phyloP scores from a whole-genome alignment of 371 early-diverging fungal species.

The Mucor irregularis region DNA sequence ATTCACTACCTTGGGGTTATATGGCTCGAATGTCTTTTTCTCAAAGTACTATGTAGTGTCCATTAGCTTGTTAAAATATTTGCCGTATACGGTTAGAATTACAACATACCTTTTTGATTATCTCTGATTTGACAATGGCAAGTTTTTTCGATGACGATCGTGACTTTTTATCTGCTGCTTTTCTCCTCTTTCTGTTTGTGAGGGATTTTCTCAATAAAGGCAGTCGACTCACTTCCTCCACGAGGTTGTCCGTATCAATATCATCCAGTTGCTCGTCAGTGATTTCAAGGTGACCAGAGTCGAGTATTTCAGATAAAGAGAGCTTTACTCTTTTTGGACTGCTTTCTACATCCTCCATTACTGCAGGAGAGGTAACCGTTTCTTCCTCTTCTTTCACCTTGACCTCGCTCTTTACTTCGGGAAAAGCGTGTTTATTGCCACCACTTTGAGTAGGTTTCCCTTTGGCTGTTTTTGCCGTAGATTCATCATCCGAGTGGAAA shows the following conservation, averaged over 20 bases:
- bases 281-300: no score
- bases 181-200: constrained; percentile 1
- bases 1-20: constrained; percentile 44
- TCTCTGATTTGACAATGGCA: background rate
- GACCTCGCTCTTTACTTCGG: no score
- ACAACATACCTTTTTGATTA: constrained; percentile 2
- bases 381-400: no score
- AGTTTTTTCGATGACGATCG: background rate
- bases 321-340: no score
- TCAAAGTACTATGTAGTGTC: background rate
- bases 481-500: constrained; percentile 5
- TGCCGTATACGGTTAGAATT: background rate
- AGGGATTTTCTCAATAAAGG: background rate
- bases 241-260: constrained; percentile 33
- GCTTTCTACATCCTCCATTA: no score
- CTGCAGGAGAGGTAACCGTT: no score
- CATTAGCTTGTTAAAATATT: no score
- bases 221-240: constrained; percentile 19
- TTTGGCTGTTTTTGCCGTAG: no score
- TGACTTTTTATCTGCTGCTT: background rate
- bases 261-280: constrained; percentile 10
- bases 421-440: no score
- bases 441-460: background rate
- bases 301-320: no score
- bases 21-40: background rate